A percentile compares a stretch with the other conserved stretches of the same genome.
Evolutionary conservation across 2,329 filamentous ascomycete genomes (phyloP).

Genomic region (Beauveria sp.): DNA sequence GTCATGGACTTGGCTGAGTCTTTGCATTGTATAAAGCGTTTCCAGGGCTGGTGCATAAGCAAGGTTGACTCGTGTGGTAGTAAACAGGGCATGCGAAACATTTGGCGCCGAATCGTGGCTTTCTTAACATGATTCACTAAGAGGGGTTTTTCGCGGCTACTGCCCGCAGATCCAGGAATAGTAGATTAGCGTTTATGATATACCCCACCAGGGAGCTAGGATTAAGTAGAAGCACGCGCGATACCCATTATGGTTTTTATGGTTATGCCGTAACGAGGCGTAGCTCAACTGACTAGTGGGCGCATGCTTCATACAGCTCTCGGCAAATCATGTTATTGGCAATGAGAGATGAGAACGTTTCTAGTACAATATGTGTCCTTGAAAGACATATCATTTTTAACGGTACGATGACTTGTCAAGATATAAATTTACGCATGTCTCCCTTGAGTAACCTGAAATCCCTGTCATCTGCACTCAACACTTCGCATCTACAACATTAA

Average conservation of each 20-base stretch:
- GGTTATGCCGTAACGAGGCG: background rate
- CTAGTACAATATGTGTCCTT: background rate
- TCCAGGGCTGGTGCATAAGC: background rate
- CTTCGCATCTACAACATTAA: background rate
- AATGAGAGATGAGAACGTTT: background rate
- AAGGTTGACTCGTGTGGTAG: background rate
- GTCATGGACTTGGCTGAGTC: too few species aligned
- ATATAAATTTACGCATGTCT: background rate
- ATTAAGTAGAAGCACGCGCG: background rate
- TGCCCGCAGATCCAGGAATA: too few species aligned
- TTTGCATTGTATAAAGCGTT: background rate
- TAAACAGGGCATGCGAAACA: background rate
- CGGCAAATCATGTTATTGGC: background rate
- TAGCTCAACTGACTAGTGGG: background rate
- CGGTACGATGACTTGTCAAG: background rate
- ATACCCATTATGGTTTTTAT: too few species aligned
- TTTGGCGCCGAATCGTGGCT: too few species aligned
- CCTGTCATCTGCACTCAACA: background rate
- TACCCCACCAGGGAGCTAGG: background rate
- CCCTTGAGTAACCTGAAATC: background rate
- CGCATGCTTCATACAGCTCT: background rate
- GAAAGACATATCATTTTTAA: background rate
- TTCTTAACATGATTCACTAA: background rate
- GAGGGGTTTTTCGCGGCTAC: too few species aligned
- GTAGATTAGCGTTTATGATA: too few species aligned